Percentiles rank a stretch among this genome's conserved stretches.
Evolutionary conservation across 1,284 basidiomycete species (phyloP).

Genomic region (Rhodotorula mucilaginosa): DNA sequence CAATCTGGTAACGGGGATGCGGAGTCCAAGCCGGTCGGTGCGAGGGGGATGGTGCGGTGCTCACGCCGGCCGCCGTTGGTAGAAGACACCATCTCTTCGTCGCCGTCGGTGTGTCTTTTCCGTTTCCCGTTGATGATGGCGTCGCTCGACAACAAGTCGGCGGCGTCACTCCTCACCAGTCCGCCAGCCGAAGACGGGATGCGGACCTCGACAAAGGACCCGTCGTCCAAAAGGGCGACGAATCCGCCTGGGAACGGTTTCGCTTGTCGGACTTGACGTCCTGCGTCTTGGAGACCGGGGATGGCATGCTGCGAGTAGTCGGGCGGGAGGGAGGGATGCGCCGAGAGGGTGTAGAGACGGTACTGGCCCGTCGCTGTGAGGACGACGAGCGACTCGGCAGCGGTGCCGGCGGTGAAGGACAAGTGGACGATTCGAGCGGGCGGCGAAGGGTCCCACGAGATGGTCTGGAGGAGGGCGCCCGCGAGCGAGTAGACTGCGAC

Average conservation of each 20-base stretch:
- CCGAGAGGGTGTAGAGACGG: conserved; percentile 78
- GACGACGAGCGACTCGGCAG: conserved; percentile 61
- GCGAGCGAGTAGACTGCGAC: conserved; percentile 56
- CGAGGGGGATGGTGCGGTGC: conserved; percentile 32
- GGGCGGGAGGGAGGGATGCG: conserved; percentile 61
- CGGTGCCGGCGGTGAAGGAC: conserved; percentile 63
- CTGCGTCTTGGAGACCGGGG: conserved; percentile 76
- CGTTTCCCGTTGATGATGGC: conserved; percentile 1
- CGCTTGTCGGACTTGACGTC: conserved; percentile 68
- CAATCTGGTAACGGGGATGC: conserved; percentile 60
- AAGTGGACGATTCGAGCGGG: conserved; percentile 71
- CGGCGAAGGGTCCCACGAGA: conserved; percentile 62
- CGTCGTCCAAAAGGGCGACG: conserved; percentile 67
- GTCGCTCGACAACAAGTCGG: not conserved
- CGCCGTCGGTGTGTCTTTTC: not conserved
- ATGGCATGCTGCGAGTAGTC: conserved; percentile 81
- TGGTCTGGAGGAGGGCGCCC: conserved; percentile 50
- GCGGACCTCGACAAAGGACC: conserved; percentile 77
- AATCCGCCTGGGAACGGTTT: conserved; percentile 83
- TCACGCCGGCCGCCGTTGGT: not conserved
- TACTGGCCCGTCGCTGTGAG: conserved; percentile 91
- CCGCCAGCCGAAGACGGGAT: conserved; percentile 53
- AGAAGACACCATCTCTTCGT: not conserved
- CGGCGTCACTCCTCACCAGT: not conserved
- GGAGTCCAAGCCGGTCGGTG: conserved; percentile 61